phyloP scores from a whole-genome alignment of 2,329 filamentous ascomycete species.

The Didymella arachidicola region DNA sequence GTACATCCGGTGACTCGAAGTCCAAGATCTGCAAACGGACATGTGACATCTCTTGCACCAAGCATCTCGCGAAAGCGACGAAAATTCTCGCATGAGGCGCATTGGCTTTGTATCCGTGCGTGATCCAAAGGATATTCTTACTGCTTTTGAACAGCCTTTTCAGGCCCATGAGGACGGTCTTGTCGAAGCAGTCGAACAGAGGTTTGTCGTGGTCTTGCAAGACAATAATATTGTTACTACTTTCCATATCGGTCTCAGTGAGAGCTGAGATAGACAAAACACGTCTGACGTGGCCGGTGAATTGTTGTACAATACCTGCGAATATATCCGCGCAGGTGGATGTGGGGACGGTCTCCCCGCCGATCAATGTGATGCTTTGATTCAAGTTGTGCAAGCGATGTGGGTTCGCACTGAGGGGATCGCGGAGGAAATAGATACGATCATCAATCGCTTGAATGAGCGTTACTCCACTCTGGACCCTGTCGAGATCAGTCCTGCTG shows the following conservation, averaged over 20 bases:
- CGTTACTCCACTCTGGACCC: not conserved
- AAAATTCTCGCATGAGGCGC: constrained; percentile 22
- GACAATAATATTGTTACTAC: not conserved
- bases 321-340: not conserved
- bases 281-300: not conserved
- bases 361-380: not conserved
- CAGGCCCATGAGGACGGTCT: constrained; percentile 1
- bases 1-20: not conserved
- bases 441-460: constrained; percentile 15
- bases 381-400: too few relatives aligned
- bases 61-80: constrained; percentile 16
- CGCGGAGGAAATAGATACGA: constrained; percentile 4
- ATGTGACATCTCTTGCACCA: constrained; percentile 13
- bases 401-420: not conserved
- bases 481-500: too few relatives aligned
- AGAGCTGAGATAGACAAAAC: not conserved
- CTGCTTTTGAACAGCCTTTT: constrained; percentile 3
- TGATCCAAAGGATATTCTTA: constrained; percentile 26
- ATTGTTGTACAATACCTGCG: not conserved
- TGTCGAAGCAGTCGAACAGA: not conserved
- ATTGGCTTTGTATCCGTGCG: constrained; percentile 7
- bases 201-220: constrained; percentile 13
- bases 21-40: constrained; percentile 24
- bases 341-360: not conserved
- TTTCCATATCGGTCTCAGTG: accelerated